Conservation (phyloP, 352 stramenopile genomes). For the Pythium folliculosum region DNA sequence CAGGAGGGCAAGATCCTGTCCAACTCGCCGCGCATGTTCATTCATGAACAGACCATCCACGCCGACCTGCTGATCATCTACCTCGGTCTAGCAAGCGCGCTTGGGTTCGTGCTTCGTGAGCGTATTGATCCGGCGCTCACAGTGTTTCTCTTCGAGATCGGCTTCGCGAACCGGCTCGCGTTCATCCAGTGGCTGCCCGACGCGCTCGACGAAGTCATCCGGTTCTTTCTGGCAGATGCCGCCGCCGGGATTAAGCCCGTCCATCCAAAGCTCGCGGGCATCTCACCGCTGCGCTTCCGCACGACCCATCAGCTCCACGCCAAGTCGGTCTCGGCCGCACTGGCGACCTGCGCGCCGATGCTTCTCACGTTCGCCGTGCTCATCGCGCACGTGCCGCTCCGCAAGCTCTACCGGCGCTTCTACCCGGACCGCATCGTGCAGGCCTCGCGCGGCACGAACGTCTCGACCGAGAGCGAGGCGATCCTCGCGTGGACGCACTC, state of each 20-base stretch:
- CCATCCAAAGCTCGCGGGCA: background rate
- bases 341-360: slow-evolving; percentile 1
- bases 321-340: background rate
- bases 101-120: slow-evolving; percentile 15
- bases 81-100: background rate
- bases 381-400: slow-evolving; percentile 5
- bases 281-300: slow-evolving; percentile 19
- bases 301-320: slow-evolving; percentile 16
- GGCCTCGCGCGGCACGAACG: slow-evolving; percentile 3
- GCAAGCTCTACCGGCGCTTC: slow-evolving; percentile 15
- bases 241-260: slow-evolving; percentile 7
- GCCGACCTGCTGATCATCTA: slow-evolving; percentile 22
- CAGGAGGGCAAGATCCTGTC: slow-evolving; percentile 13
- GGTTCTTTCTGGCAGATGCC: background rate
- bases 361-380: slow-evolving; percentile 20
- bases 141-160: slow-evolving; percentile 19
- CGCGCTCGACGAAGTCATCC: background rate
- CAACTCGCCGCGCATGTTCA: background rate
- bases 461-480: slow-evolving; percentile 7
- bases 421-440: slow-evolving; percentile 3
- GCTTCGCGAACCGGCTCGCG: slow-evolving; percentile 4
- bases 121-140: slow-evolving; percentile 22
- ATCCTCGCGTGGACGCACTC: slow-evolving; percentile 11
- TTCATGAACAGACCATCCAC: slow-evolving; percentile 15
- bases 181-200: slow-evolving; percentile 15